phyloP scores from a whole-genome alignment of 2,329 filamentous ascomycete species.

The Sporothrix phasma region DNA sequence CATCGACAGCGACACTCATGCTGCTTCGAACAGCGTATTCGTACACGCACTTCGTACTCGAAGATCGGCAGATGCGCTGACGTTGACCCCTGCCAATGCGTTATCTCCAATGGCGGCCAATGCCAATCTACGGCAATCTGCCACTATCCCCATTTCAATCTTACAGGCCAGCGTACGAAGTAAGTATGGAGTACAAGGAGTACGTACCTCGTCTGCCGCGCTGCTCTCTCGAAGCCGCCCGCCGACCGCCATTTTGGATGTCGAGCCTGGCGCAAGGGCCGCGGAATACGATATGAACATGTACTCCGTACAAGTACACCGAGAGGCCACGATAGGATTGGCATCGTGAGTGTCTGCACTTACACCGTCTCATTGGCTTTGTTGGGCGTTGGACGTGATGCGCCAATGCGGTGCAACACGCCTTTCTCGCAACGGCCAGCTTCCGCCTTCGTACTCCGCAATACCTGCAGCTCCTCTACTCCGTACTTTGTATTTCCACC shows the following conservation, averaged over 20 bases:
- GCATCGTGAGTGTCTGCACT: not conserved
- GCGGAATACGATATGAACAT: no score
- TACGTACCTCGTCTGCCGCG: no score
- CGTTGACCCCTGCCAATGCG: not conserved
- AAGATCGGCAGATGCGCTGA: constrained; percentile 1
- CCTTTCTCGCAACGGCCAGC: not conserved
- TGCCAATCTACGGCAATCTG: not conserved
- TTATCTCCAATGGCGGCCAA: not conserved
- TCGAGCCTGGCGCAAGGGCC: no score
- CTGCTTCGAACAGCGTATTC: not conserved
- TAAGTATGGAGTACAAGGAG: not conserved
- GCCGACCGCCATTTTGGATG: no score
- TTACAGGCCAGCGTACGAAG: not conserved
- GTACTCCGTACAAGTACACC: no score
- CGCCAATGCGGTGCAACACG: not conserved
- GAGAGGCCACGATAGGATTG: not conserved
- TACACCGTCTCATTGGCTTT: not conserved
- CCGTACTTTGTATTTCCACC: no score
- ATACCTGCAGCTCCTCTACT: no score
- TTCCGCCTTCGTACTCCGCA: not conserved
- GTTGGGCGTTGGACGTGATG: not conserved
- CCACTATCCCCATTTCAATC: not conserved
- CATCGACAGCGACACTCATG: no score
- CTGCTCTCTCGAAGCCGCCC: no score
- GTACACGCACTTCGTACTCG: no score